Evolutionary conservation across 2,329 filamentous ascomycete genomes (phyloP).

Genomic region (Penicillium sp.): DNA sequence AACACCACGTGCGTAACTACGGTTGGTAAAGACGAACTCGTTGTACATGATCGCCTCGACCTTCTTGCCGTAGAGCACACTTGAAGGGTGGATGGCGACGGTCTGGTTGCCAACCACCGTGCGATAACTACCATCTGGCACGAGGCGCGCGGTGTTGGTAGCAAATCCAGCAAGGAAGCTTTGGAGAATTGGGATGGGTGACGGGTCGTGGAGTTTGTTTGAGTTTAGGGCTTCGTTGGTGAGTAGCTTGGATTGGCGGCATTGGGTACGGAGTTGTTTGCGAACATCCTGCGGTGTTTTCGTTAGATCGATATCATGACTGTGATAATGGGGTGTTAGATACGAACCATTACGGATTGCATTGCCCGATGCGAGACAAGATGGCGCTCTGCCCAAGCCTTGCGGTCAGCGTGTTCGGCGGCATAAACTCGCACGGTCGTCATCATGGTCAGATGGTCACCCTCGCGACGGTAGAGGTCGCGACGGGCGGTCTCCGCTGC

Average conservation of each 20-base stretch:
- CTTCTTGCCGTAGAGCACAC: slow-evolving; percentile 61
- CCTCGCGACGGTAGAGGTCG: slow-evolving; percentile 61
- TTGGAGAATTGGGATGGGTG: slow-evolving; percentile 55
- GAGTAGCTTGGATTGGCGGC: slow-evolving; percentile 51
- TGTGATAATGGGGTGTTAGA: background rate
- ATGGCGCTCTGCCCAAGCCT: slow-evolving; percentile 61
- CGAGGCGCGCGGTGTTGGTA: slow-evolving; percentile 61
- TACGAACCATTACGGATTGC: slow-evolving; percentile 61
- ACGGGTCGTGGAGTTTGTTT: slow-evolving; percentile 34
- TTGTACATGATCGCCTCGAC: slow-evolving; percentile 66
- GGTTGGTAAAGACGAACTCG: slow-evolving; percentile 67
- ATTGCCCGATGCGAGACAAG: slow-evolving; percentile 65
- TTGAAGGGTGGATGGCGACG: slow-evolving; percentile 64
- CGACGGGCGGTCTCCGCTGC: slow-evolving; percentile 58
- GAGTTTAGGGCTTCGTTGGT: slow-evolving; percentile 26
- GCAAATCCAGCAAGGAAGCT: slow-evolving; percentile 62
- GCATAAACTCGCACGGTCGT: slow-evolving; percentile 63
- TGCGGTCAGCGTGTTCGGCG: slow-evolving; percentile 59
- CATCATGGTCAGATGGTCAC: slow-evolving; percentile 65
- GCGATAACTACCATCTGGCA: slow-evolving; percentile 63
- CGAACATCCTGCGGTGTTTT: slow-evolving; percentile 53
- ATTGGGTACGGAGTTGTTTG: slow-evolving; percentile 62
- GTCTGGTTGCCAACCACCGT: slow-evolving; percentile 63
- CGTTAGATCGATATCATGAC: slow-evolving; percentile 5
- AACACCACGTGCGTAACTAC: slow-evolving; percentile 63